Evolutionary conservation across 1,284 basidiomycete species (phyloP), one percentile per base, ranked within the genome.

Genomic region (Xerocomus nothofagi): DNA sequence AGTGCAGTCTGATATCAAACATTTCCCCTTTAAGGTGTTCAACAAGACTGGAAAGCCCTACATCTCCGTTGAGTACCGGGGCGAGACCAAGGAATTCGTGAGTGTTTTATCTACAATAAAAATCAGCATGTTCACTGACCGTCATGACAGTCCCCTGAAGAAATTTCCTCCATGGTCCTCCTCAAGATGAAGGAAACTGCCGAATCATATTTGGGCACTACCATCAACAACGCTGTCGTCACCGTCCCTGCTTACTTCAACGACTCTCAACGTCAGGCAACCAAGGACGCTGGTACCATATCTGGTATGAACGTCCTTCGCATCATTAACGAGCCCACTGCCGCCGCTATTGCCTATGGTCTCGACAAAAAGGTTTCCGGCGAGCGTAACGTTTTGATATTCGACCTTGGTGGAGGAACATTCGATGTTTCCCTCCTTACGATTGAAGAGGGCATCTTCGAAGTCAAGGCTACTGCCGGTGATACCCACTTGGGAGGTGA

Each of bases 401-500:
- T 97, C 78, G 96, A 99, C 80, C 84, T 98, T 44, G 96, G 95
- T 60, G 96, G 96, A 80, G 95, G 95, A 80, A 98, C 95, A 40
- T 98, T 98, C 73, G 96, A 98, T 87, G 96, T 98, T 29, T 98
- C 95, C 30, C 91, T 99, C 55, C 76, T 99, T 60, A 95, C 94
- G 56, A 98, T 98, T 57, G 93, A 98, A 73, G 95, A 97, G 75
- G 95, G 94, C 73, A 94, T 99, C 74, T 99, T 98, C 77, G 95
- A 97, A 74, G 95, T 98, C 73, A 96, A 97, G 80, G 93, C 96
- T 55, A 98, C 95, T 57, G 95, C 96, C 55, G 96, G 95, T 84
- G 96, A 98, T 78, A 99, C 95, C 55, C 95, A 98, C 74, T 81
- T 98, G 71, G 95, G 95, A 77, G 95, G 96, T 78, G 95, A 98